A percentile compares a stretch with the other conserved stretches of the same genome.
These are phyloP conservation scores for Leishmania tropica DNA, from an alignment of 208 protist species.

Conservation along the genomic window DNA sequence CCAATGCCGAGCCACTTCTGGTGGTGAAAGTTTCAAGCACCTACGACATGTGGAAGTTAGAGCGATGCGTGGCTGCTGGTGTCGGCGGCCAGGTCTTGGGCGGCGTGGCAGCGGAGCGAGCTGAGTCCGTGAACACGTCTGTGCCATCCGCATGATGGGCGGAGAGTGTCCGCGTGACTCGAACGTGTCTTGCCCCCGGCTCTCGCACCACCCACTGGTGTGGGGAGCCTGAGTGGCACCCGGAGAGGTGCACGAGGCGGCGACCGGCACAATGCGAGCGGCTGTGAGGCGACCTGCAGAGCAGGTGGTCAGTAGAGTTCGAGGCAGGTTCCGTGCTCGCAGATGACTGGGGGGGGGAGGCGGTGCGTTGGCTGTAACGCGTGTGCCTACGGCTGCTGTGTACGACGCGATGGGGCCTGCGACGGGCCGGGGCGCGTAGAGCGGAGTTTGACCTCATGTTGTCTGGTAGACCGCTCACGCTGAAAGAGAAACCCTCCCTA, in stretches of 20 bases:
- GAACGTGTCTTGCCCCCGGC: background rate
- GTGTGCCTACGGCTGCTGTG: background rate
- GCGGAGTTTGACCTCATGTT: background rate
- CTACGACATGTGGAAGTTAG: background rate
- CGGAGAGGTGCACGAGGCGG: background rate
- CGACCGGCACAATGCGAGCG: background rate
- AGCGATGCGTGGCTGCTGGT: background rate
- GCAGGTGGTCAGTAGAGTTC: background rate
- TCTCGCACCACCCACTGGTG: background rate
- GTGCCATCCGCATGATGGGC: background rate
- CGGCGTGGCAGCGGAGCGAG: background rate
- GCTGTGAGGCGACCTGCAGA: background rate
- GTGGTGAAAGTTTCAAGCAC: background rate
- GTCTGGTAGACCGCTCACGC: no score
- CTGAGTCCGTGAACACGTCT: background rate
- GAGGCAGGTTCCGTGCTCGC: background rate
- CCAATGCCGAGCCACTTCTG: background rate
- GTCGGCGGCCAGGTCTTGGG: background rate
- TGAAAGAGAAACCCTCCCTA: background rate
- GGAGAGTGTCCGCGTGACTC: background rate
- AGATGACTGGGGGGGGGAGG: background rate
- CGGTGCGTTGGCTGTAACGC: background rate
- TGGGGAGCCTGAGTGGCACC: background rate
- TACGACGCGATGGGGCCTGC: background rate
- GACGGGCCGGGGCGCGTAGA: background rate